Evolutionary conservation across 1,284 basidiomycete genomes (phyloP), one percentile per base, ranked within the genome.

Genomic region (Stygiomarasmius scandens): DNA sequence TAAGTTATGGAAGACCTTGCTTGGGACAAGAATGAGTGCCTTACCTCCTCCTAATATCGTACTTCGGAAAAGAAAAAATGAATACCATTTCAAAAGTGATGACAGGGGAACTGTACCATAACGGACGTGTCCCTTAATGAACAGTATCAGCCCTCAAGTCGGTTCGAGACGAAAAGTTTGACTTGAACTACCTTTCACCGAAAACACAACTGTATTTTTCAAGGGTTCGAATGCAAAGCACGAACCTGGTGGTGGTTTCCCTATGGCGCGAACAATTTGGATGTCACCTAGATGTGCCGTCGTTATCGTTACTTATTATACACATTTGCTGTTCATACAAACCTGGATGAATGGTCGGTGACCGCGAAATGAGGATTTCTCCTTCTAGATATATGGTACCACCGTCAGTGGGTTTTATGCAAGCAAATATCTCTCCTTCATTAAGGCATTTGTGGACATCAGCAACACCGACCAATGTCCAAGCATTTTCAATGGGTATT

Each of bases 381-480:
- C 89, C 87, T 61, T 84, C 70, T 1, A 90, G 71, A 65, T 82
- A 88, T 1, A 73, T 68, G 0, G 69, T 64, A 9, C 53, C 56
- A 16, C 73, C 74, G 41, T 79, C 71, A 0, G 69, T 60, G 9
- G 72, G 70, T 49, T 79, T 77, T 45, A 85, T 71, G 63, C 82
- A 85, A 1, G 78, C 82, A 63, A 85, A 89, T 8, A 88, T 79
- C 62, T 89, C 74, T 1, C 75, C 76, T 58, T 79, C 77, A 44
- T 74, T 24, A 9, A 88, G 74, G 56, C 73, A 79, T 1, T 72
- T 66, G 58, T 86, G 81, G 0, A 82, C 73, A 64, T 90, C 88
- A 2, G 86, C 85, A 3, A 90, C 80, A 0, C 87, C 89, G 2
- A 89, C 87, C 1, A 90, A 67, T 0, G 84, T 89, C 77, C 82